phyloP scores from a whole-genome alignment of 176 grass and related monocot genomes.

The Ampelocalamus luodianensis region DNA sequence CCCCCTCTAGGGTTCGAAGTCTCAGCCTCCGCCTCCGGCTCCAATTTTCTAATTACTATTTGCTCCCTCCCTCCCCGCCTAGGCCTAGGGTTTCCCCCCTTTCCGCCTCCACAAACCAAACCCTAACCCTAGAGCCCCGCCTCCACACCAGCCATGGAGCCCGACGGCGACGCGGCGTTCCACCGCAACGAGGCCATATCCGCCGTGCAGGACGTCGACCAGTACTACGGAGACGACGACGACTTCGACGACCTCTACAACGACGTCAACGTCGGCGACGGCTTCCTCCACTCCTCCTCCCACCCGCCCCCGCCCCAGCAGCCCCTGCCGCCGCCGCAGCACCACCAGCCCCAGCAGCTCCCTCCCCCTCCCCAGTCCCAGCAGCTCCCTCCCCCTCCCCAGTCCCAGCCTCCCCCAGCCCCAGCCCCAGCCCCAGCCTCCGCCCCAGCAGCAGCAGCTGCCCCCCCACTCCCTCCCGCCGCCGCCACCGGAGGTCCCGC shows the following conservation, averaged over 20 bases:
- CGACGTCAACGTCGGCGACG: conserved; percentile 88
- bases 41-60: background rate
- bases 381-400: background rate
- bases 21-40: too few relatives aligned
- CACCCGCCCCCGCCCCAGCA: conserved; percentile 15
- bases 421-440: conserved; percentile 8
- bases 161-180: conserved; percentile 59
- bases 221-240: conserved; percentile 87
- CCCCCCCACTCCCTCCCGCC: conserved; percentile 14
- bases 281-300: conserved; percentile 61
- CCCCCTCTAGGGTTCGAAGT: background rate
- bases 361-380: conserved; percentile 30
- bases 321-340: background rate
- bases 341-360: too few relatives aligned
- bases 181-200: conserved; percentile 74
- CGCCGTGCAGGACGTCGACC: conserved; percentile 74
- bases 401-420: background rate
- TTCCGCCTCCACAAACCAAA: conserved; percentile 22
- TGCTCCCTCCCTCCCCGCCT: background rate
- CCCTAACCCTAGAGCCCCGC: conserved; percentile 58
- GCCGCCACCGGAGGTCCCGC: conserved; percentile 26
- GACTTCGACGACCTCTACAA: conserved; percentile 91
- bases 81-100: background rate
- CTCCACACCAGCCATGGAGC: conserved; percentile 51
- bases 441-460: conserved; percentile 26